A percentile compares a stretch with the other conserved stretches of the same genome.
Conservation (phyloP, 352 stramenopile species). For the Pythium biforme region DNA sequence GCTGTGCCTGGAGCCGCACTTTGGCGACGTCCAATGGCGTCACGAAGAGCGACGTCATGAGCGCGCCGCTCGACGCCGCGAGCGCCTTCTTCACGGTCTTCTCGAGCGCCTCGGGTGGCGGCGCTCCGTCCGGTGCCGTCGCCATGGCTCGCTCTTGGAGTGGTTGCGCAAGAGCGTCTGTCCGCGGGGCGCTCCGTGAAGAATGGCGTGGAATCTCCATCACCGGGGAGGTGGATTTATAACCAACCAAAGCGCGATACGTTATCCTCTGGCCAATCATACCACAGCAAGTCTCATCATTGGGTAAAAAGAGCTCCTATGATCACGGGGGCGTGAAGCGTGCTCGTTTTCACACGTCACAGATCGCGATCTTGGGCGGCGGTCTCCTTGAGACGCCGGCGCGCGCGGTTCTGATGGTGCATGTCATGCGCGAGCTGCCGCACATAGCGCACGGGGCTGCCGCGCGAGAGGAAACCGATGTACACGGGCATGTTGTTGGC, state of each 20-base stretch:
- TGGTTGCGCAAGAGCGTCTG: background rate
- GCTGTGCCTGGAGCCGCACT: conserved; percentile 76
- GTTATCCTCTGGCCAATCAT: conserved; percentile 7
- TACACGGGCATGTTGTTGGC: conserved; percentile 46
- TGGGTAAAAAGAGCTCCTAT: background rate
- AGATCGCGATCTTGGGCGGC: conserved; percentile 18
- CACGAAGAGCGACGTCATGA: conserved; percentile 82
- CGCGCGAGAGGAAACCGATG: conserved; percentile 54
- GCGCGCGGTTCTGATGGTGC: conserved; percentile 35
- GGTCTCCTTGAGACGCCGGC: conserved; percentile 2
- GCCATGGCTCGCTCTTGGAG: background rate
- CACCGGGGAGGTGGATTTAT: background rate
- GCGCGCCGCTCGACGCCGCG: conserved; percentile 61
- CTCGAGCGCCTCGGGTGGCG: conserved; percentile 21
- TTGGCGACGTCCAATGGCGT: conserved; percentile 84
- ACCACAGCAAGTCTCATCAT: background rate
- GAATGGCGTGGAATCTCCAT: conserved; percentile 7
- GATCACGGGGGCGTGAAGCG: no score
- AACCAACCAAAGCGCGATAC: background rate
- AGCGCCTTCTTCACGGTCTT: conserved; percentile 68
- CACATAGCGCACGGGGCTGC: conserved; percentile 49
- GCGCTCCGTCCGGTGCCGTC: background rate
- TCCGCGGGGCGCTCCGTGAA: background rate
- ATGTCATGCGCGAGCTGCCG: conserved; percentile 46
- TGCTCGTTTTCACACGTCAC: conserved; percentile 29